A percentile compares a stretch with the other conserved stretches of the same genome.
Conservation (phyloP, 2,329 filamentous ascomycete species). For the Didymosphaeria variabile region DNA sequence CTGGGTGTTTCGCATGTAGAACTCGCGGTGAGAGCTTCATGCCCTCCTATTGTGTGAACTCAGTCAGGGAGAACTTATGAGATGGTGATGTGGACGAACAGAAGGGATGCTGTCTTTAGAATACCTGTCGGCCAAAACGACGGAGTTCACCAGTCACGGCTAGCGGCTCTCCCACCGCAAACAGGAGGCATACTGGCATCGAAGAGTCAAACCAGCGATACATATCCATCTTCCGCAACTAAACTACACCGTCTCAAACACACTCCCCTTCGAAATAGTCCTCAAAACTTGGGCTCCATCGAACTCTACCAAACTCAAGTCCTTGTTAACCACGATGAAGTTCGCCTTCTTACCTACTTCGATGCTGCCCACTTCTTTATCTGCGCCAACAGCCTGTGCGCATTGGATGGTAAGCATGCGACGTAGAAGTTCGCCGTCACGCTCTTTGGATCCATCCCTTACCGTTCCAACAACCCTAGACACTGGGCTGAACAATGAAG, state of each 20-base stretch:
- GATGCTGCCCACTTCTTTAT: constrained; percentile 40
- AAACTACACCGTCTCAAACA: background rate
- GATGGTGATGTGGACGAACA: too few relatives aligned
- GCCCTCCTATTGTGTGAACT: too few relatives aligned
- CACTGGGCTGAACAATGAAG: constrained; percentile 26
- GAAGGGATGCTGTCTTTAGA: too few relatives aligned
- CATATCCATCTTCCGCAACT: background rate
- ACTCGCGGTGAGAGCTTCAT: too few relatives aligned
- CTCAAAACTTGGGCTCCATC: constrained; percentile 26
- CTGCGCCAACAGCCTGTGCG: constrained; percentile 37
- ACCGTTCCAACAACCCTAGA: constrained; percentile 23
- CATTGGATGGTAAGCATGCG: constrained; percentile 40
- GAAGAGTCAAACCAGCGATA: background rate
- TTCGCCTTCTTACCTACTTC: constrained; percentile 45
- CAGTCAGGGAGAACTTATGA: too few relatives aligned
- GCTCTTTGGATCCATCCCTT: constrained; percentile 21
- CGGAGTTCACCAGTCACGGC: too few relatives aligned
- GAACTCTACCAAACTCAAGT: constrained; percentile 36
- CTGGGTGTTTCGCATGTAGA: too few relatives aligned
- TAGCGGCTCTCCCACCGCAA: background rate
- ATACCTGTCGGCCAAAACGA: too few relatives aligned
- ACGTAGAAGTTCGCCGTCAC: constrained; percentile 25
- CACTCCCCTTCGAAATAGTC: constrained; percentile 40
- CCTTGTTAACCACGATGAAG: constrained; percentile 41
- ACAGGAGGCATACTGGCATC: background rate